A percentile compares a stretch with the other conserved stretches of the same genome.
Conservation (phyloP, 2,329 filamentous ascomycete species). For the Fusarium stilboides region DNA sequence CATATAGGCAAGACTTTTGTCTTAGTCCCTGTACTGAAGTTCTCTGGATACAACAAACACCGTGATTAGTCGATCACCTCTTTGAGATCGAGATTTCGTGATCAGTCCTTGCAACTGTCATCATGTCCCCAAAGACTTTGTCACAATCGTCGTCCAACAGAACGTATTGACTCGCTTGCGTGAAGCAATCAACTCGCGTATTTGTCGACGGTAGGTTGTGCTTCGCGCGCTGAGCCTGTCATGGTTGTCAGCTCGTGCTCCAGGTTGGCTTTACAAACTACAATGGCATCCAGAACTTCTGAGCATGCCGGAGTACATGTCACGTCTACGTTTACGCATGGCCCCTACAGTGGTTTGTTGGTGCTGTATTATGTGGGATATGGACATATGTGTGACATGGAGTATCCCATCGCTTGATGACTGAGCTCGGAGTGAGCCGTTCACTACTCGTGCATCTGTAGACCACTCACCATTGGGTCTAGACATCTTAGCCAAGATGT, state of each 20-base stretch:
- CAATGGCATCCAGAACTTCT: fast-evolving
- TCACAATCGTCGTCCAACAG: not conserved
- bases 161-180: not conserved
- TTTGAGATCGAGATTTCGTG: not conserved
- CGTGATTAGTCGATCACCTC: not conserved
- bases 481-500: constrained; percentile 22
- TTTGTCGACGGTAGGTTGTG: too few species aligned
- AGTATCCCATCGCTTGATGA: constrained; percentile 25
- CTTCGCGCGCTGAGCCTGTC: not conserved
- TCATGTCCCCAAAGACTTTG: not conserved
- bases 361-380: constrained; percentile 43
- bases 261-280: not conserved
- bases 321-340: constrained; percentile 45
- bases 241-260: not conserved
- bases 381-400: constrained; percentile 39
- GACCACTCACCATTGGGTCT: constrained; percentile 1
- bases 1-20: too few species aligned
- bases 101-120: not conserved
- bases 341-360: constrained; percentile 44
- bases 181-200: not conserved
- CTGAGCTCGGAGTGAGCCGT: constrained; percentile 7
- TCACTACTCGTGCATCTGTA: not conserved
- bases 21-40: too few species aligned
- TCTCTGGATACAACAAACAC: too few species aligned
- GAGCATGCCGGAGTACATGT: constrained; percentile 16